phyloP scores from a whole-genome alignment of 2,329 filamentous ascomycete species.

The Cladophialophora bantiana region DNA sequence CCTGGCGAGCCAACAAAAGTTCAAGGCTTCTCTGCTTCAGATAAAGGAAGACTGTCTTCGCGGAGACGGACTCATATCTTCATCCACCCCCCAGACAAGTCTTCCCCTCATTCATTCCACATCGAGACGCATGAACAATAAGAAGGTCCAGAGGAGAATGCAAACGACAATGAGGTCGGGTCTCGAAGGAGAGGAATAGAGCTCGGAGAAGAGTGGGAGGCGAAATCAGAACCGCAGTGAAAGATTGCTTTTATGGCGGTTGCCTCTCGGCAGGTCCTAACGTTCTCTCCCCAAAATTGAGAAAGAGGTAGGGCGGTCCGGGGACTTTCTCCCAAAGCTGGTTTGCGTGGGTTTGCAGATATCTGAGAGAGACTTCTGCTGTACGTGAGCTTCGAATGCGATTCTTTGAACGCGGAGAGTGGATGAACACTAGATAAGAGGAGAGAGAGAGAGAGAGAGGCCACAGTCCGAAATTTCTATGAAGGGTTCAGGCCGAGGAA shows the following conservation, averaged over 20 bases:
- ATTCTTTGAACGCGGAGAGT: slow-evolving; percentile 95
- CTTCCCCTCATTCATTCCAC: not conserved
- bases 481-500: not conserved
- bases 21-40: slow-evolving; percentile 40
- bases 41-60: not conserved
- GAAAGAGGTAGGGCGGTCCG: slow-evolving; percentile 74
- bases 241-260: slow-evolving; percentile 94
- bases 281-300: slow-evolving; percentile 42
- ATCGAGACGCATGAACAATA: not conserved
- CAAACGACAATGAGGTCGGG: slow-evolving; percentile 57
- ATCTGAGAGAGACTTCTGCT: slow-evolving; percentile 58
- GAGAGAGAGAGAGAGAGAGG: slow-evolving; percentile 5
- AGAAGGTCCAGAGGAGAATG: slow-evolving; percentile 54
- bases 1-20: slow-evolving; percentile 48
- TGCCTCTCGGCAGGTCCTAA: slow-evolving; percentile 88
- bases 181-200: slow-evolving; percentile 40
- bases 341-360: slow-evolving; percentile 43
- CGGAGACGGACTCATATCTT: slow-evolving; percentile 82
- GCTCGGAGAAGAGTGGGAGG: slow-evolving; percentile 58
- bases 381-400: slow-evolving; percentile 99
- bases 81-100: slow-evolving; percentile 63
- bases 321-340: slow-evolving; percentile 99
- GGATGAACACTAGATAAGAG: slow-evolving; percentile 15
- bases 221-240: slow-evolving; percentile 73
- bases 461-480: not conserved